These are phyloP conservation scores for Sporopachydermia quercuum DNA, from an alignment of 805 yeast genomes.

Conservation along the genomic window DNA sequence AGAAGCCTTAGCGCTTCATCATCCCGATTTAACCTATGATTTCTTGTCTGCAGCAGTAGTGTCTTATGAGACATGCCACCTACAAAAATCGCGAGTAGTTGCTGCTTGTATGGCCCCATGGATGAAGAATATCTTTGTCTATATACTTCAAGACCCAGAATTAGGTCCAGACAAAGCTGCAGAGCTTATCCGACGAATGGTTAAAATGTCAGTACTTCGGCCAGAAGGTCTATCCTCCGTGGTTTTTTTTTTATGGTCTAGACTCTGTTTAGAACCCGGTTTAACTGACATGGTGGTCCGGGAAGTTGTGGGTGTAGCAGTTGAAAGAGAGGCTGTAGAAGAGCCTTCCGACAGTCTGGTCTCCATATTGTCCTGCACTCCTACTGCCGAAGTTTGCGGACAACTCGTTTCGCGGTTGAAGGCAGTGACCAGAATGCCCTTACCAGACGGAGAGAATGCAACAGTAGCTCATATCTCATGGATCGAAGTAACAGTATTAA, in stretches of 20 bases:
- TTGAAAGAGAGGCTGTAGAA: slow-evolving; percentile 67
- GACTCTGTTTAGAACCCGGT: slow-evolving; percentile 44
- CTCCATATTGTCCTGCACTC: slow-evolving; percentile 44
- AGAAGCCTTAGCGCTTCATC: slow-evolving; percentile 34
- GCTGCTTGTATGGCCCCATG: slow-evolving; percentile 52
- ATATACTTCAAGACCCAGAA: slow-evolving; percentile 30
- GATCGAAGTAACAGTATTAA: slow-evolving; percentile 57
- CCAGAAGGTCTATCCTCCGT: slow-evolving; percentile 22
- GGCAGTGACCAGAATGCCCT: slow-evolving; percentile 33
- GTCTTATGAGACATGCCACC: slow-evolving; percentile 28
- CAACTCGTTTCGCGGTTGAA: slow-evolving; percentile 43
- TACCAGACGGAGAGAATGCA: slow-evolving; percentile 7
- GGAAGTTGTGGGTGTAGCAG: slow-evolving; percentile 58
- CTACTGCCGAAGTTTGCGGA: slow-evolving; percentile 63
- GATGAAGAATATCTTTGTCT: slow-evolving; percentile 56
- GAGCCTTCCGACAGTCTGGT: slow-evolving; percentile 50
- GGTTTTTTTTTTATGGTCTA: slow-evolving; percentile 53
- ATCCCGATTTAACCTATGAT: slow-evolving; percentile 47
- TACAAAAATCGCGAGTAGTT: slow-evolving; percentile 17
- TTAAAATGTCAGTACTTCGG: slow-evolving; percentile 39
- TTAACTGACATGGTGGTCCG: slow-evolving; percentile 46
- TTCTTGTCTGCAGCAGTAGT: slow-evolving; percentile 35
- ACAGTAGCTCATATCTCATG: no score
- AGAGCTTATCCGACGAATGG: slow-evolving; percentile 44
- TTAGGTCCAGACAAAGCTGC: slow-evolving; percentile 48